Evolutionary conservation across 495 filamentous ascomycete genomes (phyloP).

Genomic region (Apodospora peruviana): DNA sequence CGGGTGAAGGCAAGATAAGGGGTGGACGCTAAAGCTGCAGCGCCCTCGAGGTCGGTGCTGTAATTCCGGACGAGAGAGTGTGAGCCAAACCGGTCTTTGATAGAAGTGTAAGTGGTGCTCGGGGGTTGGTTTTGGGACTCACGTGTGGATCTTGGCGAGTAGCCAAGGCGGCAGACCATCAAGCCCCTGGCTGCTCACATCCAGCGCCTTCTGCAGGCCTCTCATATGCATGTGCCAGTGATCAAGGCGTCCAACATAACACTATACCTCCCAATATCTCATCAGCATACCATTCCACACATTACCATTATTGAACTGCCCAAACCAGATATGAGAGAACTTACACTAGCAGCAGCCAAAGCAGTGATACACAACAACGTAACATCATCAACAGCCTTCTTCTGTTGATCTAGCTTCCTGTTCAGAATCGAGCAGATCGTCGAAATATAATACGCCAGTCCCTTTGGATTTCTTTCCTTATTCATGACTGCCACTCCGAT

Average conservation of each 20-base stretch:
- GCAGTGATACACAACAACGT: conserved; percentile 22
- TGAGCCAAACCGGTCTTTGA: background rate
- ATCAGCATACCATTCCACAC: too few species aligned
- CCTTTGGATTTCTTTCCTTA: conserved; percentile 9
- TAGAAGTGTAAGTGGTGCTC: background rate
- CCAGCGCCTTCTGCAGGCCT: conserved; percentile 22
- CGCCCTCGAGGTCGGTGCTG: conserved; percentile 25
- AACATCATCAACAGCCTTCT: conserved; percentile 10
- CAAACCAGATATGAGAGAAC: conserved; percentile 1
- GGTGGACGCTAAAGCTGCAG: conserved; percentile 15
- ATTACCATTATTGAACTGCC: too few species aligned
- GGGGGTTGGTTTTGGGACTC: background rate
- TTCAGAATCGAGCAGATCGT: conserved; percentile 25
- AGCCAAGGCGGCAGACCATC: conserved; percentile 11
- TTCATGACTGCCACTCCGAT: conserved; percentile 12
- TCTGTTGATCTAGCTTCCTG: conserved; percentile 17
- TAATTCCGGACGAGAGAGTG: background rate
- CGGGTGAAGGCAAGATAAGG: conserved; percentile 20
- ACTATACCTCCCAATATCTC: conserved; percentile 8
- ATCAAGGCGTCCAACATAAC: conserved; percentile 22
- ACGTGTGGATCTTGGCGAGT: conserved; percentile 20
- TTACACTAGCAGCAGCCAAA: conserved; percentile 21
- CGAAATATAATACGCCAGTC: conserved; percentile 22
- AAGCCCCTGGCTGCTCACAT: conserved; percentile 16
- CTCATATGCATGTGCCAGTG: conserved; percentile 29